Base-by-base conservation (phyloP, 768 basidiomycete species). In the Calocybe indica region DNA sequence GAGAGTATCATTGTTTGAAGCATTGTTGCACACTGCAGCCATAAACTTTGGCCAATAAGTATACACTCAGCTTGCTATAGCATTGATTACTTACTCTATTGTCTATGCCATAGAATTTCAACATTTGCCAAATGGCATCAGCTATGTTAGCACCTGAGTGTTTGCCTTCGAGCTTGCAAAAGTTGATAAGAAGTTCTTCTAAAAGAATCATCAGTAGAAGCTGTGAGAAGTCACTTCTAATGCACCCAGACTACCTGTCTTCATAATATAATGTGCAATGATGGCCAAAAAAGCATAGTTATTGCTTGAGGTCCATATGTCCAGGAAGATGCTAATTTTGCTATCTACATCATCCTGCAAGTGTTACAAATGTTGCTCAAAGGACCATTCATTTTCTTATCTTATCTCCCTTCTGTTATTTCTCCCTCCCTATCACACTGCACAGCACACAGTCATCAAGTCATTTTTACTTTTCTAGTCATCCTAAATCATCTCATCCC, bases 221-320 rank as follows among this genome's bases (percentile, higher is more conserved):
- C 22, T 22, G 22, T 22, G 22, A 22, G n/a, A 38, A 12, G 34
- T 15, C 22, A 22, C 22, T 22, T 22, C 22, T 12, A 7, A 50
- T 51, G 28, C 31, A 61, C 62, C 57, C 5, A 58, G 46, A 32
- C 58, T 37, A 4, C 63, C 59, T 2, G 59, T 44, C 30, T 61
- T 61, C 1, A 38, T 61, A 2, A 62, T 46, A 37, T 60, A 66
- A 43, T 65, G 62, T 5, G 55, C 60, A 32, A 66, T 55, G 32
- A 66, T 61, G 2, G 59, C 62, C 1, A 63, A 22, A 46, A 64
- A 66, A 1, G 58, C 63, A 54, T 58, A 57, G 9, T 56, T 42
- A 47, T 67, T 67, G 31, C 52, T 52, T 5, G 64, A 63, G 2
- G 62, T 63, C 64, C 63, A 66, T 22, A 58, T 52, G 43, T 66